Evolutionary conservation across 768 basidiomycete genomes (phyloP).

Genomic region (Lentinus brumalis): DNA sequence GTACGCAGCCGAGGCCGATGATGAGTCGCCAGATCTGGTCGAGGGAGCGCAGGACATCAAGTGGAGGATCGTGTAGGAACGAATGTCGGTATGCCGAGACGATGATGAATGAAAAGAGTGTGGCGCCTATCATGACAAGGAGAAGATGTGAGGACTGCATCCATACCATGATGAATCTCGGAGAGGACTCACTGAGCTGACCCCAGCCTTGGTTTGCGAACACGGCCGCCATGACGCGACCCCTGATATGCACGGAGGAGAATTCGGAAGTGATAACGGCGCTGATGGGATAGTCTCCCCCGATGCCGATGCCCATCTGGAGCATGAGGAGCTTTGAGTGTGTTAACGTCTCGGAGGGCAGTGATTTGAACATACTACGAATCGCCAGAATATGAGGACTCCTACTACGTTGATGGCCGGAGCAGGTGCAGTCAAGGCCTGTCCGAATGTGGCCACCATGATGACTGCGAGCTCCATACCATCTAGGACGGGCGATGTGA

Average conservation of each 20-base stretch:
- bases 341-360: neutral
- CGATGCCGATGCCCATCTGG: constrained; percentile 42
- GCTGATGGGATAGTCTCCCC: constrained; percentile 51
- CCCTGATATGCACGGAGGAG: constrained; percentile 46
- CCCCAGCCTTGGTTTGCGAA: constrained; percentile 50
- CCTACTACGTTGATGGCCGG: constrained; percentile 43
- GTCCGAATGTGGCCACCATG: constrained; percentile 41
- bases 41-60: constrained; percentile 47
- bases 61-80: constrained; percentile 48
- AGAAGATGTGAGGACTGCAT: constrained; percentile 2
- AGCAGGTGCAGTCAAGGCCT: constrained; percentile 40
- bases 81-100: constrained; percentile 68
- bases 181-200: constrained; percentile 34
- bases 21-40: constrained; percentile 57
- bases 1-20: constrained; percentile 50
- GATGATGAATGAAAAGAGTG: constrained; percentile 68
- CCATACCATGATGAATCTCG: neutral
- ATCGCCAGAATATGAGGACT: constrained; percentile 47
- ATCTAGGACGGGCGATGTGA: constrained; percentile 31
- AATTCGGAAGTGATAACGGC: constrained; percentile 53
- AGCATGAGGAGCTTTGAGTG: neutral
- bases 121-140: constrained; percentile 53
- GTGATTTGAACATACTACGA: constrained; percentile 37
- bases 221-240: constrained; percentile 52
- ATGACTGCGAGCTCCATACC: constrained; percentile 46